Evolutionary conservation across 1,284 basidiomycete species (phyloP), one percentile per base, ranked within the genome.

Genomic region (Malassezia psittaci): DNA sequence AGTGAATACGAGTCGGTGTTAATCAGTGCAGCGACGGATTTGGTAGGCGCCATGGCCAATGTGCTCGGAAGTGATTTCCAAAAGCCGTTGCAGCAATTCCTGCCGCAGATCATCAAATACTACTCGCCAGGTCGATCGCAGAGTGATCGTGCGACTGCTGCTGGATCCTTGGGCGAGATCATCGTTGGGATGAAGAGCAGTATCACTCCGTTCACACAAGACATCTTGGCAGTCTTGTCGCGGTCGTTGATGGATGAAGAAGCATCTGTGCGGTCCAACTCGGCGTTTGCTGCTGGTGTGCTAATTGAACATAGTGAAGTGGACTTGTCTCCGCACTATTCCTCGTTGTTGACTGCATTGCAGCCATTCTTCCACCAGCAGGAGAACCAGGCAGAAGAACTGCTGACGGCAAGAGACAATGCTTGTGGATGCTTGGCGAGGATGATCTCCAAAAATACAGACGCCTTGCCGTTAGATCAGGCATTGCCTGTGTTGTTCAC

Each of bases 1-100:
- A 91, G 91, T 6, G 94, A 99, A 78, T 96, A 93, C 76, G 94
- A 98, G 77, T 89, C 90, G 13, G 87, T 93, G 41, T 81, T 99
- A 57, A 87, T 98, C 74, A 88, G 88, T 35, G 86, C 90, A 36
- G 93, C 94, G 24, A 86, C 86, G 48, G 94, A 99, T 76, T 84
- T 99, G 52, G 91, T 96, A 52, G 85, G 91, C 57, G 82, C 89
- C 6, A 80, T 99, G 69, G 89, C 93, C 34, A 85, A 83, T 61
- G 86, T 85, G 21, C 82, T 96, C 15, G 90, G 90, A 11, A 63
- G 80, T 34, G 88, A 90, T 76, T 98, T 98, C 70, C 80, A 82
- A n/a, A 82, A 82, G 57, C 85, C 87, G 15, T 93, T 98, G 77
- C 77, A 77, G 58, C 83, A 82, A 41, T 96, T 96, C 81, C 84